Base-by-base conservation (phyloP, 495 filamentous ascomycete genomes). In the Aspergillus avenaceus region DNA sequence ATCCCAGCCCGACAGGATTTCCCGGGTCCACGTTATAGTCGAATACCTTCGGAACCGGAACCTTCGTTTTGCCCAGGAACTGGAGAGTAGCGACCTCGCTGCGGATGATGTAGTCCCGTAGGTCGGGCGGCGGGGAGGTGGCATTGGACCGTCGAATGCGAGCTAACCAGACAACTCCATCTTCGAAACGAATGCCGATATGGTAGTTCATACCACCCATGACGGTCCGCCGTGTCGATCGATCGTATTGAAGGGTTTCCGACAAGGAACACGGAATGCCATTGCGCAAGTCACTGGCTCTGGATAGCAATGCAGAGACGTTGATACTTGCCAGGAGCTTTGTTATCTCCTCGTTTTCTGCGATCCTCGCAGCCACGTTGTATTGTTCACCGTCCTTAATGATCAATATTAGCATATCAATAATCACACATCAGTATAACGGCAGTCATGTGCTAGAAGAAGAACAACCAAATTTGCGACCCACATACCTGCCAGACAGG, bases 181-280 rank as follows among this genome's bases (percentile, higher is more conserved):
- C 62, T 8, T 58, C 51, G 32, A 68, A 66, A 8, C 23, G 32
- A 13, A 66, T 54, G 11, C 64, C 63, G 9, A 66, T 40, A 23
- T 65, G 60, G 37, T 60, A 66, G 40, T 71, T 70, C 60, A 66
- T 70, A 18, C 66, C 65, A 8, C 65, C 65, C 63, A 69, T 72
- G 0, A 70, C 60, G 2, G 63, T 62, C 38, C 45, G 58, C 5
- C 64, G 61, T 11, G 38, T 60, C 19, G 54, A 47, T 29, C 45
- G 50, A 26, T 66, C 56, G 52, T 67, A 67, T n/a, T 47, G 46
- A 37, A 67, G 57, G 41, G 45, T n/a, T 37, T 55, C 42, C 2
- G 51, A 23, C 18, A 66, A 36, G 3, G 50, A 61, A 32, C 60
- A 70, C 0, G 55, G 18, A 26, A 66, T 41, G n/a, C 66, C 61